These are phyloP conservation scores for Fomitopsis schrenkii DNA, from an alignment of 1,284 basidiomycete genomes.

Conservation along the genomic window DNA sequence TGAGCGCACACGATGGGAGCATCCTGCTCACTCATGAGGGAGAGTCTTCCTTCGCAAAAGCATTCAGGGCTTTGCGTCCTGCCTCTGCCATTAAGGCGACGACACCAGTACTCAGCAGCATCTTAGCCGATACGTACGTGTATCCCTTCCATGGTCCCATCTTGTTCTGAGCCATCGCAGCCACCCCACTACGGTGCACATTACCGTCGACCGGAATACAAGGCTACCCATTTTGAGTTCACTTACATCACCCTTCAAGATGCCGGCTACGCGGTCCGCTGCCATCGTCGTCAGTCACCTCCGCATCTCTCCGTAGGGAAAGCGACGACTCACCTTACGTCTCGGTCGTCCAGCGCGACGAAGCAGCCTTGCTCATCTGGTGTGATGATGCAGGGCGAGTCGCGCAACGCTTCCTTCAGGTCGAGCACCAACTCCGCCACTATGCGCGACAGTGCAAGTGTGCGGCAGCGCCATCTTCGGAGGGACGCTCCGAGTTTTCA, in stretches of 20 bases:
- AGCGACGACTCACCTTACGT: neutral
- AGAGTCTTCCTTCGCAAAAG: neutral
- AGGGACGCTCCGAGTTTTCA: neutral
- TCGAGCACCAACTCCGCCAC: neutral
- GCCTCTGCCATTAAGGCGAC: conserved; percentile 1
- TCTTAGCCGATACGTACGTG: conserved; percentile 1
- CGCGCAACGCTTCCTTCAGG: neutral
- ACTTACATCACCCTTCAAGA: neutral
- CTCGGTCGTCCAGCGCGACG: conserved; percentile 1
- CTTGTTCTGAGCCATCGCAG: neutral
- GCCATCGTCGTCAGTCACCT: conserved; percentile 1
- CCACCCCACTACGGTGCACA: neutral
- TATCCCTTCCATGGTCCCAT: neutral
- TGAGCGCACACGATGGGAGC: neutral
- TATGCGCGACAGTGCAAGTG: neutral
- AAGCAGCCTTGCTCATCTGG: conserved; percentile 3
- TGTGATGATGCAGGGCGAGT: neutral
- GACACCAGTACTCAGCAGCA: neutral
- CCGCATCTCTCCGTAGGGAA: neutral
- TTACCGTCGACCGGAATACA: neutral
- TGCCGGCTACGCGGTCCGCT: neutral
- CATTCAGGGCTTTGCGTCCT: neutral
- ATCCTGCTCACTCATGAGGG: neutral
- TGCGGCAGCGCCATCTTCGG: neutral
- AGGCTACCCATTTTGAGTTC: neutral